phyloP scores from a whole-genome alignment of 2,329 filamentous ascomycete species.

The Hymenoscyphus repandus region DNA sequence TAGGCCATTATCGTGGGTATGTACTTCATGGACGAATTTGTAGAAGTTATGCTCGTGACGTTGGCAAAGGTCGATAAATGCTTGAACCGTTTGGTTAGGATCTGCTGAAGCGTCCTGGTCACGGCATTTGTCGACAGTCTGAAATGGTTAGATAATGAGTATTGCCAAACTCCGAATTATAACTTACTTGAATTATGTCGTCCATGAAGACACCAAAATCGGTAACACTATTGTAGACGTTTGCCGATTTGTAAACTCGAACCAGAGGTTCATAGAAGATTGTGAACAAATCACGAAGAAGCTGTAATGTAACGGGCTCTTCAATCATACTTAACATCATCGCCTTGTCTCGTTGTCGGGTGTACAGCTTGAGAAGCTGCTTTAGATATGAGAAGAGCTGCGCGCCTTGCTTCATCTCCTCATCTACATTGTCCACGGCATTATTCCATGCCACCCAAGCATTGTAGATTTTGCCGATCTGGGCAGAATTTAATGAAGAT shows the following conservation, averaged over 20 bases:
- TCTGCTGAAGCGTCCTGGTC: constrained; percentile 84
- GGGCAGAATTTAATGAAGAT: constrained; percentile 65
- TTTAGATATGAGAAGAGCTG: constrained; percentile 93
- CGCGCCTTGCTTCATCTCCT: constrained; percentile 82
- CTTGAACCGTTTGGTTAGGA: constrained; percentile 95
- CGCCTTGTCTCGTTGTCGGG: constrained; percentile 85
- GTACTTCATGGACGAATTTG: constrained; percentile 98
- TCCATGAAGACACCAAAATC: constrained; percentile 93
- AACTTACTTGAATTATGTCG: constrained; percentile 74
- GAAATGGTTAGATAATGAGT: constrained; percentile 13
- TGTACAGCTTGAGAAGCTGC: constrained; percentile 87
- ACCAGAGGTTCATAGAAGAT: constrained; percentile 99
- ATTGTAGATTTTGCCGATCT: constrained; percentile 84
- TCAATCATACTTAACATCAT: constrained; percentile 97
- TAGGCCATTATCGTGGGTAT: constrained; percentile 91
- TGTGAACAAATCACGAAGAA: constrained; percentile 93
- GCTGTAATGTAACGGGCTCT: constrained; percentile 92
- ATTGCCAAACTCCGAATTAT: not conserved
- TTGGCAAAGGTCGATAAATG: constrained; percentile 94
- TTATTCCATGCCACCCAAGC: constrained; percentile 95
- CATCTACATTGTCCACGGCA: constrained; percentile 84
- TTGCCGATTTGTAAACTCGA: constrained; percentile 95
- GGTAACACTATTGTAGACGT: constrained; percentile 95
- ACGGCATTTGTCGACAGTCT: constrained; percentile 61
- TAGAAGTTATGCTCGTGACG: constrained; percentile 96